phyloP scores from a whole-genome alignment of 1,284 basidiomycete genomes.

The Megacollybia platyphylla region DNA sequence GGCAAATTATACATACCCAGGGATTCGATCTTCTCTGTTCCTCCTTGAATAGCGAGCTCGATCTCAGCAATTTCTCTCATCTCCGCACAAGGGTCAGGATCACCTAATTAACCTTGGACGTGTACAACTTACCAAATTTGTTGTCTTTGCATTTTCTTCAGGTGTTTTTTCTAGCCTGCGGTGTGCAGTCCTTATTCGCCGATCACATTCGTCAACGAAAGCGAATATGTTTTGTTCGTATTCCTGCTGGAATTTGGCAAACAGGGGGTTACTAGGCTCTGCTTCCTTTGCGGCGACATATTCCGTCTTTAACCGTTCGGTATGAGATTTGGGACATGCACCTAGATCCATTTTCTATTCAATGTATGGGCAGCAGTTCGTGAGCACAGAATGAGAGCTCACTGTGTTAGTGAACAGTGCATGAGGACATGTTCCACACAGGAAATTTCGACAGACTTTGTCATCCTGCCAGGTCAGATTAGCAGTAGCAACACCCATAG shows the following conservation, averaged over 20 bases:
- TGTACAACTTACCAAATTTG: constrained; percentile 62
- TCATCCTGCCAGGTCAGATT: constrained; percentile 94
- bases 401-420: constrained; percentile 98
- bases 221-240: constrained; percentile 92
- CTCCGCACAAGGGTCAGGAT: constrained; percentile 20
- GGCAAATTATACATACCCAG: constrained; percentile 46
- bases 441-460: constrained; percentile 98
- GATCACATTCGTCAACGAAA: constrained; percentile 97
- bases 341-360: constrained; percentile 98
- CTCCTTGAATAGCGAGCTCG: constrained; percentile 95
- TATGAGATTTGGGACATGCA: constrained; percentile 94
- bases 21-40: constrained; percentile 95
- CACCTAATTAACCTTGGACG: neutral
- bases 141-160: constrained; percentile 98
- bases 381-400: constrained; percentile 19
- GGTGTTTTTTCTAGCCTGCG: constrained; percentile 96
- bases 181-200: constrained; percentile 89
- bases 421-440: constrained; percentile 97
- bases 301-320: constrained; percentile 88
- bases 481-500: constrained; percentile 88
- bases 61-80: constrained; percentile 99
- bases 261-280: constrained; percentile 66
- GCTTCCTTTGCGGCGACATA: constrained; percentile 72
- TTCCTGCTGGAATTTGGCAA: constrained; percentile 80
- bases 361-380: constrained; percentile 1